Evolutionary conservation across 768 basidiomycete genomes (phyloP).

Genomic region (Leccinum rimulosum): DNA sequence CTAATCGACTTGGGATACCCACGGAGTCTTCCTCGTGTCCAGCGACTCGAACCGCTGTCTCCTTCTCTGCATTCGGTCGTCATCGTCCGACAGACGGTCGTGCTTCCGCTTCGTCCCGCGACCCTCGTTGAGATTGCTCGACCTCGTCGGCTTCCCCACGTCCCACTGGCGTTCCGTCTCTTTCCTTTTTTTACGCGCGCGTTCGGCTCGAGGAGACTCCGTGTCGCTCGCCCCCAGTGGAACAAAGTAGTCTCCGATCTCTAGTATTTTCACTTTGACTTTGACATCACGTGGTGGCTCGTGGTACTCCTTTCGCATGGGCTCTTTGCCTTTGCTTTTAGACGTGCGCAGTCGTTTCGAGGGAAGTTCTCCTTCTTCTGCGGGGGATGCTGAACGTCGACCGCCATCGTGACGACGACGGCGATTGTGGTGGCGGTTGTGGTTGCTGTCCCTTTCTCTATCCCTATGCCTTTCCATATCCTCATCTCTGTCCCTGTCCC

Average conservation of each 20-base stretch:
- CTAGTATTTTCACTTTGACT: conserved; percentile 8
- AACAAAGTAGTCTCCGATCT: conserved; percentile 33
- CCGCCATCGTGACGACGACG: conserved; percentile 1
- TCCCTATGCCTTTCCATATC: conserved; percentile 5
- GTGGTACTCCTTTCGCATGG: neutral
- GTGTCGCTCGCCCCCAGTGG: conserved; percentile 23
- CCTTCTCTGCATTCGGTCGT: conserved; percentile 40
- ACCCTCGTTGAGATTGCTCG: conserved; percentile 20
- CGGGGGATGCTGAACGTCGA: conserved; percentile 17
- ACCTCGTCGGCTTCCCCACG: conserved; percentile 29
- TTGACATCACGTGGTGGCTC: conserved; percentile 13
- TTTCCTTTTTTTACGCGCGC: conserved; percentile 20
- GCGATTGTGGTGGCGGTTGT: conserved; percentile 1
- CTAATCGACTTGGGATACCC: conserved; percentile 73
- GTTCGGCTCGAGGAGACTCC: conserved; percentile 16
- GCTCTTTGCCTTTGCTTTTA: conserved; percentile 24
- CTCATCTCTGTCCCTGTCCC: conserved; percentile 2
- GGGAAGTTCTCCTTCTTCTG: conserved; percentile 1
- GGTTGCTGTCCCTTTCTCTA: conserved; percentile 1
- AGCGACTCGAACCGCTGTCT: conserved; percentile 52
- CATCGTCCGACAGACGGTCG: conserved; percentile 42
- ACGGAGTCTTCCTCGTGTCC: conserved; percentile 58
- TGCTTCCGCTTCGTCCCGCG: conserved; percentile 44
- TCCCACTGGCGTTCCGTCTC: conserved; percentile 41
- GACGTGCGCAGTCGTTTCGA: conserved; percentile 20